These are phyloP conservation scores for Coriaria nepalensis DNA, from an alignment of 306 rosid species.

Conservation along the genomic window DNA sequence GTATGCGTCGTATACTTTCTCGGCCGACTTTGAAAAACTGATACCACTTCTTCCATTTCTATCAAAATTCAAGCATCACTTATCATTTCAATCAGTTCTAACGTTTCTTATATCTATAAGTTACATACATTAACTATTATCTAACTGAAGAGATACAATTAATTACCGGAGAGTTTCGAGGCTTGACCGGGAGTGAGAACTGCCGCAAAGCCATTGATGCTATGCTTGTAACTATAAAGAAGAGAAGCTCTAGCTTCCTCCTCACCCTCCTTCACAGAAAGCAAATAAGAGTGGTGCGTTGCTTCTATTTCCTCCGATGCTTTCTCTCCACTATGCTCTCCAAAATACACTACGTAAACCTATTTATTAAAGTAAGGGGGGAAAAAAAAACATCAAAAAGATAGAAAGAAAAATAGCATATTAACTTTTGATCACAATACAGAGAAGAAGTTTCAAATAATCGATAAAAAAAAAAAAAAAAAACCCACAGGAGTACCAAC, in stretches of 20 bases:
- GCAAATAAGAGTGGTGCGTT: slow-evolving; percentile 39
- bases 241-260: slow-evolving; percentile 48
- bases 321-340: slow-evolving; percentile 29
- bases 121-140: no score
- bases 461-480: no score
- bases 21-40: no score
- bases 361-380: not conserved
- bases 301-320: slow-evolving; percentile 32
- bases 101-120: slow-evolving; percentile 16
- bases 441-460: no score
- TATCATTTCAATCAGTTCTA: slow-evolving; percentile 6
- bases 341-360: slow-evolving; percentile 47
- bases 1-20: no score
- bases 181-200: slow-evolving; percentile 52
- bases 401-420: no score
- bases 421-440: no score
- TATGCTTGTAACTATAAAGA: slow-evolving; percentile 65
- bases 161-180: slow-evolving; percentile 38
- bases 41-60: no score
- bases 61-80: no score
- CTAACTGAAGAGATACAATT: no score
- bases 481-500: no score
- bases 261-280: slow-evolving; percentile 39
- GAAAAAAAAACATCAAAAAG: no score
- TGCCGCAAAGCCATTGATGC: slow-evolving; percentile 78